These are phyloP conservation scores for Pseudopediastrum boryanum DNA, from an alignment of 139 green algal genomes.

Conservation along the genomic window DNA sequence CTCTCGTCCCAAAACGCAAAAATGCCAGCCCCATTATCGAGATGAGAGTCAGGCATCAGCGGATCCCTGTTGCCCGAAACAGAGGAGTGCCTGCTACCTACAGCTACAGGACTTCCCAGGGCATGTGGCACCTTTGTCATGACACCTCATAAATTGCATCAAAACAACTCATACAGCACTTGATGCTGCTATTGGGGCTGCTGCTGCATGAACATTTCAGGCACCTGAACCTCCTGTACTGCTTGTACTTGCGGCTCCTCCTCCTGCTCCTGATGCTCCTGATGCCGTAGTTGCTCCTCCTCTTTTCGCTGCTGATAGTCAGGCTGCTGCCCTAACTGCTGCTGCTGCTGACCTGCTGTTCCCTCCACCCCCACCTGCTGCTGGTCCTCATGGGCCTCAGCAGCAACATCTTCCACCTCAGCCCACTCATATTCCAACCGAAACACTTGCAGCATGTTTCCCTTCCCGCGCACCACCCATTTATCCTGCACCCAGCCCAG, in stretches of 20 bases:
- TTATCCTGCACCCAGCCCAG: too few species aligned
- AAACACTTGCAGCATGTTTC: too few species aligned
- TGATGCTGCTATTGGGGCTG: neutral
- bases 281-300: neutral
- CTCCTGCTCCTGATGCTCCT: neutral
- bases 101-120: neutral
- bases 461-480: too few species aligned
- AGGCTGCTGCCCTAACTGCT: neutral
- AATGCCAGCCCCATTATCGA: too few species aligned
- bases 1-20: neutral
- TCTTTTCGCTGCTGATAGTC: neutral
- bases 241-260: neutral
- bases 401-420: neutral
- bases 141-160: neutral
- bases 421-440: neutral
- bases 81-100: too few species aligned
- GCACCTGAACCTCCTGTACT: conserved; percentile 7
- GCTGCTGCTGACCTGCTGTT: neutral
- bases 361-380: neutral
- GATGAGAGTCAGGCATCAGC: too few species aligned
- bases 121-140: neutral
- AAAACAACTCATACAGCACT: neutral
- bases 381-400: too few species aligned
- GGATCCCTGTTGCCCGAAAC: too few species aligned
- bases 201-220: neutral